Evolutionary conservation across 768 basidiomycete genomes (phyloP).

Genomic region (Boletus barrowsii): DNA sequence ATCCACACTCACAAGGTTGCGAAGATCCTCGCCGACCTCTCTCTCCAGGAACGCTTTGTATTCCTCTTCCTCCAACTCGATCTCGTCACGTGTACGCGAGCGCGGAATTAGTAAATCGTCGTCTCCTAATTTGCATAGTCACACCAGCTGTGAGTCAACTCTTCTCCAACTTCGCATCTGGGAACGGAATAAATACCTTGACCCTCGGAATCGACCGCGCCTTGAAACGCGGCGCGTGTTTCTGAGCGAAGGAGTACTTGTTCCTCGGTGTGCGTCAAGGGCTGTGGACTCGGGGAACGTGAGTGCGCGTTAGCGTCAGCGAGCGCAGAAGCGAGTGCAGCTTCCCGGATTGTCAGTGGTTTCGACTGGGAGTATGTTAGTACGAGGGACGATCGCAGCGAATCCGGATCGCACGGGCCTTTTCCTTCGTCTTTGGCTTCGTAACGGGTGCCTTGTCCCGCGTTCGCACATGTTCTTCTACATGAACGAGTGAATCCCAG

Average conservation of each 20-base stretch:
- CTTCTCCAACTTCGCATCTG: not conserved
- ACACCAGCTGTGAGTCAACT: not conserved
- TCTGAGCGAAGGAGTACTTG: conserved; percentile 73
- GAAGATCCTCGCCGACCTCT: conserved; percentile 75
- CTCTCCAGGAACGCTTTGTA: conserved; percentile 80
- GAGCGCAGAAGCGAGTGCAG: conserved; percentile 61
- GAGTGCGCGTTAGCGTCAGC: conserved; percentile 43
- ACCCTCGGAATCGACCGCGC: conserved; percentile 22
- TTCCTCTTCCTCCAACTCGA: conserved; percentile 77
- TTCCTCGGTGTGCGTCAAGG: conserved; percentile 73
- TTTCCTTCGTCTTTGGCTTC: conserved; percentile 42
- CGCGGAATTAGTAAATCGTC: conserved; percentile 72
- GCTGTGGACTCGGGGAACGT: conserved; percentile 55
- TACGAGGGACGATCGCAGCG: not conserved
- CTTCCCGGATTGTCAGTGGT: conserved; percentile 73
- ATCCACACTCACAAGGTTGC: conserved; percentile 59
- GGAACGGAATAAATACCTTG: conserved; percentile 12
- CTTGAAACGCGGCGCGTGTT: conserved; percentile 82
- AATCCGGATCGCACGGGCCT: conserved; percentile 36
- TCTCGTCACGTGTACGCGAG: conserved; percentile 75
- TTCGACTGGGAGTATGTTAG: conserved; percentile 46
- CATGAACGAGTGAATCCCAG: not conserved
- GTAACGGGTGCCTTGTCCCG: conserved; percentile 24
- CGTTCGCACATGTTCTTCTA: conserved; percentile 63
- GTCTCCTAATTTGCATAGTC: conserved; percentile 34